These are phyloP conservation scores for Kwoniella sp. DNA, from an alignment of 768 basidiomycete species.

Conservation along the genomic window DNA sequence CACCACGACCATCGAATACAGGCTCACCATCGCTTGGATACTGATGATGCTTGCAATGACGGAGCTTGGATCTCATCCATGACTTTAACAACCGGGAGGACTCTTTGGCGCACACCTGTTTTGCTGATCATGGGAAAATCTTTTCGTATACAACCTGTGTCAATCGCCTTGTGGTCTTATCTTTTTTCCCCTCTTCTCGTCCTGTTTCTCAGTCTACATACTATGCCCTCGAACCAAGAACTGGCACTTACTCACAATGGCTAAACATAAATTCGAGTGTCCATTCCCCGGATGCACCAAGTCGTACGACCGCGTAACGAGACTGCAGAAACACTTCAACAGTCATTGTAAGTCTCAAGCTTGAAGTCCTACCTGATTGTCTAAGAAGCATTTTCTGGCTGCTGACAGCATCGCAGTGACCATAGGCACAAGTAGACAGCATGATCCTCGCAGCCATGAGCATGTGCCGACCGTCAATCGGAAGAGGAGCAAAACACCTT, in stretches of 20 bases:
- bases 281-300: conserved; percentile 3
- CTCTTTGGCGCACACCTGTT: too few species aligned
- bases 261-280: conserved; percentile 1
- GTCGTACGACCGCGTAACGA: conserved; percentile 5
- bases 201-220: too few species aligned
- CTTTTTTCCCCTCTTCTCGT: too few species aligned
- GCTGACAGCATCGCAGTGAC: not conserved
- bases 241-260: not conserved
- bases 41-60: too few species aligned
- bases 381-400: not conserved
- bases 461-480: not conserved
- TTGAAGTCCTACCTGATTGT: not conserved
- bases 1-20: too few species aligned
- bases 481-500: not conserved
- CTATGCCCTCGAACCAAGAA: too few species aligned
- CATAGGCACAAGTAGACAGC: not conserved
- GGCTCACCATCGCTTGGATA: too few species aligned
- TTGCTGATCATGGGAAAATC: too few species aligned
- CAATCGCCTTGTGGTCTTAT: too few species aligned
- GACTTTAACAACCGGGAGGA: too few species aligned
- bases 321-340: conserved; percentile 15
- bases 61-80: too few species aligned
- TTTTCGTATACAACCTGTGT: too few species aligned
- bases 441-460: not conserved
- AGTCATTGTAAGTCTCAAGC: conserved; percentile 4